Evolutionary conservation across 805 yeast genomes (phyloP).

Genomic region (Kodamaea fukazawae): DNA sequence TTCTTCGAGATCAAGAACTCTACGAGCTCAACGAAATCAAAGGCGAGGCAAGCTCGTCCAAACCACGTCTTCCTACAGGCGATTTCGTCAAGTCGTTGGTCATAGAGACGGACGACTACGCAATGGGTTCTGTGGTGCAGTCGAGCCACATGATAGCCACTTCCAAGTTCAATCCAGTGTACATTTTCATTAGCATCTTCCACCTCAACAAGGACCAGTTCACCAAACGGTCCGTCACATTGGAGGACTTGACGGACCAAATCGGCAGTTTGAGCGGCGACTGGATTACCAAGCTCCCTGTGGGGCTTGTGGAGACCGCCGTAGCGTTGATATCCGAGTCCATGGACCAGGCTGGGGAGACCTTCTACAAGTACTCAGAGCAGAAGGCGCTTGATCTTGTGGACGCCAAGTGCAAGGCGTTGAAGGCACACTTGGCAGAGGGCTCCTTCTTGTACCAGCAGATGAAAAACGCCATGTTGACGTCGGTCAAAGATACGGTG

Average conservation of each 20-base stretch:
- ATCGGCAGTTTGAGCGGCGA: conserved; percentile 27
- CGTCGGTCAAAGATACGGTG: conserved; percentile 14
- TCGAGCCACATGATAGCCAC: conserved; percentile 39
- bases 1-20: conserved; percentile 2
- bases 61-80: conserved; percentile 2
- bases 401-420: conserved; percentile 32
- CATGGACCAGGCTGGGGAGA: conserved; percentile 32
- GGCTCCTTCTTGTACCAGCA: conserved; percentile 8
- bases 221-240: conserved; percentile 29
- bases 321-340: conserved; percentile 25
- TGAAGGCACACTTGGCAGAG: conserved; percentile 27
- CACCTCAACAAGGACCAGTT: conserved; percentile 20
- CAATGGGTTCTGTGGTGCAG: conserved; percentile 35
- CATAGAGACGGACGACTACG: not conserved
- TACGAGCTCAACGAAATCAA: conserved; percentile 8
- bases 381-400: conserved; percentile 39
- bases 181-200: conserved; percentile 38
- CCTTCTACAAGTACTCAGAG: conserved; percentile 40
- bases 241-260: conserved; percentile 45
- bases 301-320: conserved; percentile 9
- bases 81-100: conserved; percentile 6
- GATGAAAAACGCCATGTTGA: conserved; percentile 4
- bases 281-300: conserved; percentile 25
- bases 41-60: not conserved
- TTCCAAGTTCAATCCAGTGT: conserved; percentile 40